Percentiles rank a stretch among this genome's conserved stretches.
Conservation (phyloP, 352 stramenopile species). For the Globisporangium okanoganense region DNA sequence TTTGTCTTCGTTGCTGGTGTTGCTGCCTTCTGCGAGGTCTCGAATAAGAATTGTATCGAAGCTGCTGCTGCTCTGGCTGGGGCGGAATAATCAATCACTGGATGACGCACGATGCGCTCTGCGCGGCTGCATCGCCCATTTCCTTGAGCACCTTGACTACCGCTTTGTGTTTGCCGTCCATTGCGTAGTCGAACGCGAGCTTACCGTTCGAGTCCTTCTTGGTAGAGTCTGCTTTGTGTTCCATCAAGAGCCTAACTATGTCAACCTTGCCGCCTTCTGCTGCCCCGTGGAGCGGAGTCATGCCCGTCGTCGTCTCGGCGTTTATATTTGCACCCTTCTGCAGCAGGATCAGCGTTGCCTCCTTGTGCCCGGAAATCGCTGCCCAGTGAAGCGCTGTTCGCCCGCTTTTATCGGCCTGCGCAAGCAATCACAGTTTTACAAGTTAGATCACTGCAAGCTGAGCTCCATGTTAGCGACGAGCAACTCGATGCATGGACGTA, state of each 20-base stretch:
- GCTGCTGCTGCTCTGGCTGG: neutral
- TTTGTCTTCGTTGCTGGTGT: neutral
- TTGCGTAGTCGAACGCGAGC: slow-evolving; percentile 89
- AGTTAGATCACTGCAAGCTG: neutral
- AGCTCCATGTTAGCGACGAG: neutral
- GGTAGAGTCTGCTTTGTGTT: slow-evolving; percentile 83
- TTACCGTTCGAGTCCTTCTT: slow-evolving; percentile 91
- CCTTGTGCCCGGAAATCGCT: slow-evolving; percentile 91
- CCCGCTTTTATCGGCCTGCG: slow-evolving; percentile 90
- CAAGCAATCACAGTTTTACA: neutral
- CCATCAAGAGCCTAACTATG: slow-evolving; percentile 90
- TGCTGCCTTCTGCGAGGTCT: neutral
- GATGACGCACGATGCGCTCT: slow-evolving; percentile 84
- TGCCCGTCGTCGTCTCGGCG: slow-evolving; percentile 86
- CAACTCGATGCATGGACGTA: slow-evolving; percentile 24
- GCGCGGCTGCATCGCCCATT: slow-evolving; percentile 85
- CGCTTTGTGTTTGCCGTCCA: slow-evolving; percentile 90
- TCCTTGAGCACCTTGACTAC: slow-evolving; percentile 92
- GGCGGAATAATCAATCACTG: slow-evolving; percentile 36
- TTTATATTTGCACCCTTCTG: slow-evolving; percentile 88
- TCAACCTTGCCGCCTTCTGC: slow-evolving; percentile 90
- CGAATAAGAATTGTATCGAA: slow-evolving; percentile 2
- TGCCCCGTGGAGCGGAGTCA: slow-evolving; percentile 87
- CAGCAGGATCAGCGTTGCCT: slow-evolving; percentile 80
- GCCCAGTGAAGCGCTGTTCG: slow-evolving; percentile 92